Evolutionary conservation across 148 eudicot genomes (phyloP).

Genomic region (Polygonum aviculare): DNA sequence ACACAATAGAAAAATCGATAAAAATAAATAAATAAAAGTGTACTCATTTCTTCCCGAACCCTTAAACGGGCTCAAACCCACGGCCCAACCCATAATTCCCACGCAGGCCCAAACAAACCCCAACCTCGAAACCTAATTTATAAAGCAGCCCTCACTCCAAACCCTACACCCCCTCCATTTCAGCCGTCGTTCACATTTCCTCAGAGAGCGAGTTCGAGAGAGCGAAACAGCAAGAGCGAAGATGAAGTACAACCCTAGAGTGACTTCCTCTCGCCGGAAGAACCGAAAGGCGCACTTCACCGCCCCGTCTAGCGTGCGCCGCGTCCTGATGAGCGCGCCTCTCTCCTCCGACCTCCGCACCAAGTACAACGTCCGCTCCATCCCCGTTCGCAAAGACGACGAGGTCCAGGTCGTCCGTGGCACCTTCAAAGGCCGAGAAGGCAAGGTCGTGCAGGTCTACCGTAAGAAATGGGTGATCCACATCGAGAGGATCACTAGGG

Average conservation of each 20-base stretch:
- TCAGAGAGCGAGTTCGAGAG: neutral
- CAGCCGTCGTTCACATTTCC: neutral
- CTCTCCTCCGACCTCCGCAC: constrained; percentile 51
- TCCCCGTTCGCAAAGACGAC: constrained; percentile 70
- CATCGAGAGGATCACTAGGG: constrained; percentile 59
- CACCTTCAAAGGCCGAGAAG: constrained; percentile 69
- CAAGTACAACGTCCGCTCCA: constrained; percentile 56
- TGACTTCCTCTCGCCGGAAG: constrained; percentile 60
- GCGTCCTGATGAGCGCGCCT: constrained; percentile 54
- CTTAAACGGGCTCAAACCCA: neutral
- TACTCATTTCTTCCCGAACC: too few relatives aligned
- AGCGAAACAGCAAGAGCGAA: constrained; percentile 13
- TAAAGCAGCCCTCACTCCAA: neutral
- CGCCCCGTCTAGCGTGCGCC: constrained; percentile 69
- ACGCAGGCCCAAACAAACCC: neutral
- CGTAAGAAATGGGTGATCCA: constrained; percentile 71
- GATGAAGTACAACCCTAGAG: constrained; percentile 69
- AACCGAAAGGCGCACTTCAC: constrained; percentile 63
- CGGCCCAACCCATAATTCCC: neutral
- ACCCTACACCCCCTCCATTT: neutral
- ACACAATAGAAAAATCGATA: too few relatives aligned
- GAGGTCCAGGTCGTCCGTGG: constrained; percentile 67
- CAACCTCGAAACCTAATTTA: neutral
- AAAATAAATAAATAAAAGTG: too few relatives aligned
- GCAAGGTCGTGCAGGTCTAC: constrained; percentile 64